Percentiles rank a stretch among this genome's conserved stretches.
These are phyloP conservation scores for Melianthus villosus DNA, from an alignment of 441 rosid species.

Conservation along the genomic window DNA sequence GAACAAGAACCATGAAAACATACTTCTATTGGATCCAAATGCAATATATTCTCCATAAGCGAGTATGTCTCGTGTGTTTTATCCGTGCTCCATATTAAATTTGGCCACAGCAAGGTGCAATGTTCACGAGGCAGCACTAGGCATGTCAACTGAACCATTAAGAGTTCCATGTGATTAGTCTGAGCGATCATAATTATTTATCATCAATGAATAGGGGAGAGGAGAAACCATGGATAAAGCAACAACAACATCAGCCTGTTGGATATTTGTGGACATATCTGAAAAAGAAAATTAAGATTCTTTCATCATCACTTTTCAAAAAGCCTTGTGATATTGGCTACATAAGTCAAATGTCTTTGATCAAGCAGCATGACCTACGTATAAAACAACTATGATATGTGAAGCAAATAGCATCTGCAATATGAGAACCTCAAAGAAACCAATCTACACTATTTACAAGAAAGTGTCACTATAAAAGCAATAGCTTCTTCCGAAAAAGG, in stretches of 20 bases:
- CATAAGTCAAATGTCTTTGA: too few relatives aligned
- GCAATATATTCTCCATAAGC: constrained; percentile 66
- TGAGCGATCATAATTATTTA: too few relatives aligned
- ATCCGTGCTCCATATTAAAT: constrained; percentile 82
- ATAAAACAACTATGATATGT: too few relatives aligned
- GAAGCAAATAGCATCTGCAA: too few relatives aligned
- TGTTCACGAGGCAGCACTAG: constrained; percentile 54
- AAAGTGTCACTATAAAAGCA: too few relatives aligned
- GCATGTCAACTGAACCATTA: constrained; percentile 47
- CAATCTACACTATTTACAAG: too few relatives aligned
- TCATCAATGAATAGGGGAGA: too few relatives aligned
- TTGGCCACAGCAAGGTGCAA: constrained; percentile 44
- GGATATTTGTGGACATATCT: constrained; percentile 37
- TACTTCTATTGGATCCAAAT: constrained; percentile 81
- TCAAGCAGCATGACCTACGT: too few relatives aligned
- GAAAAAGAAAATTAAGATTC: constrained; percentile 11
- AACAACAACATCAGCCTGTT: constrained; percentile 55
- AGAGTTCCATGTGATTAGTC: too few relatives aligned
- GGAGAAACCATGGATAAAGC: constrained; percentile 61
- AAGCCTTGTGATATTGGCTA: background rate
- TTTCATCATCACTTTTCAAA: background rate
- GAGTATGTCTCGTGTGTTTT: constrained; percentile 35
- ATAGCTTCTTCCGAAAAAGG: too few relatives aligned
- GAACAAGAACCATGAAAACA: constrained; percentile 5
- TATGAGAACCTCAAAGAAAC: too few relatives aligned